phyloP scores from a whole-genome alignment of 169 alveolate genomes.

The Cryptosporidium felis region DNA sequence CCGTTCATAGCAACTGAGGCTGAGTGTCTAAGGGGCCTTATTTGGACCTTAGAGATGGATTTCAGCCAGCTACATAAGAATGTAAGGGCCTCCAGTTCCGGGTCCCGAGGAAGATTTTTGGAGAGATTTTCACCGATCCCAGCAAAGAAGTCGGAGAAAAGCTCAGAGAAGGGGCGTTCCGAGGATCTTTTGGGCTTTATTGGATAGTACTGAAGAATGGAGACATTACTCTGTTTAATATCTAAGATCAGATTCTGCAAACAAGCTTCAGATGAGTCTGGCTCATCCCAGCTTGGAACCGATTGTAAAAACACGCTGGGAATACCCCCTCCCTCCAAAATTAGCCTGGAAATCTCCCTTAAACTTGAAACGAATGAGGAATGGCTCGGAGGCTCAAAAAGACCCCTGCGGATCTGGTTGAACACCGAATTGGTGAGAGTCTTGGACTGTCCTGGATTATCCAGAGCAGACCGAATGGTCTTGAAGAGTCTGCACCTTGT shows the following conservation, averaged over 20 bases:
- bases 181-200: slow-evolving; percentile 17
- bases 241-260: slow-evolving; percentile 10
- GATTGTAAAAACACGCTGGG: slow-evolving; percentile 38
- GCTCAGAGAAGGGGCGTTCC: slow-evolving; percentile 8
- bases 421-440: slow-evolving; percentile 1
- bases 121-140: slow-evolving; percentile 8
- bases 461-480: slow-evolving; percentile 23
- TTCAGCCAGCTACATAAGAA: slow-evolving; percentile 18
- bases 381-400: neutral
- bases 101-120: neutral
- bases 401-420: slow-evolving; percentile 29
- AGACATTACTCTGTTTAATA: slow-evolving; percentile 14
- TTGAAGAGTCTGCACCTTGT: slow-evolving; percentile 47
- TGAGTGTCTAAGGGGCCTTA: slow-evolving; percentile 61
- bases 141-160: slow-evolving; percentile 15
- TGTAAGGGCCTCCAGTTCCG: neutral
- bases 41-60: neutral
- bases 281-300: neutral
- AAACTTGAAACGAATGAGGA: slow-evolving; percentile 38
- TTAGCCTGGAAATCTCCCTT: slow-evolving; percentile 29
- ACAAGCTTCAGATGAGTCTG: neutral
- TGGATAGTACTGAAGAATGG: slow-evolving; percentile 50
- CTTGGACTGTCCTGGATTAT: slow-evolving; percentile 25
- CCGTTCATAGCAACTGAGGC: slow-evolving; percentile 57
- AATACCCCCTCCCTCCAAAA: slow-evolving; percentile 55